Base-by-base conservation (phyloP, 177 flowering plant species). In the Vitis hybrid region DNA sequence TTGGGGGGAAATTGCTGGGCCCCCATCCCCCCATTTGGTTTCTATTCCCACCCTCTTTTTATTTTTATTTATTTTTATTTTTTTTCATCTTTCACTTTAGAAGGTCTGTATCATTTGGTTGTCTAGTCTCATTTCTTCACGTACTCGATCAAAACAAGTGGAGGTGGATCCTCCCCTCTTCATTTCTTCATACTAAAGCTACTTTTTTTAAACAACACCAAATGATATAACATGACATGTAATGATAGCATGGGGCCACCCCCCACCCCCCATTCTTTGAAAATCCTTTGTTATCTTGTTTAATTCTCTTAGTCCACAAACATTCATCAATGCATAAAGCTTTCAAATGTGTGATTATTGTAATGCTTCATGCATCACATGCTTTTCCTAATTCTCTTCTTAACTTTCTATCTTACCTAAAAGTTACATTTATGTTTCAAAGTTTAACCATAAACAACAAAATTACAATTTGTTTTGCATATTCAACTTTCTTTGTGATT, bases 31-130 rank as follows among this genome's bases (percentile, higher is more conserved):
- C 6, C 39, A 34, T 34, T 34, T 4, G 39, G 39, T 34, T 34
- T 34, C 39, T 34, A 34, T 4, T 22, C 22, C 22, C 22, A 22
- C 22, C 22, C 22, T 22, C 22, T 22, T 22, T 22, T 22, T 22
- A 1, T 22, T 22, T 20, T 50, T 5, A 3, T 20, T 50, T 5
- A 3, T 53, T 26, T 20, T 39, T 50, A 14, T 58, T 22, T 3
- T 18, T 66, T 16, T 34, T 20, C 15, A 1, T 2, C 50, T 29
- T 12, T 49, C 62, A 13, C 78, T 71, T 71, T 74, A 61, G 81
- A 78, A 74, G 73, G 74, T 78, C 74, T 67, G 70, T 66, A 77
- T 77, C 80, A 77, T 77, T 73, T 69, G 80, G 15, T 63, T 78
- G 77, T 68, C 71, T 61, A 71, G 54, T 67, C 73, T 67, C 13